Conservation (phyloP, 78 protist genomes). For the Parvularia atlantis region DNA sequence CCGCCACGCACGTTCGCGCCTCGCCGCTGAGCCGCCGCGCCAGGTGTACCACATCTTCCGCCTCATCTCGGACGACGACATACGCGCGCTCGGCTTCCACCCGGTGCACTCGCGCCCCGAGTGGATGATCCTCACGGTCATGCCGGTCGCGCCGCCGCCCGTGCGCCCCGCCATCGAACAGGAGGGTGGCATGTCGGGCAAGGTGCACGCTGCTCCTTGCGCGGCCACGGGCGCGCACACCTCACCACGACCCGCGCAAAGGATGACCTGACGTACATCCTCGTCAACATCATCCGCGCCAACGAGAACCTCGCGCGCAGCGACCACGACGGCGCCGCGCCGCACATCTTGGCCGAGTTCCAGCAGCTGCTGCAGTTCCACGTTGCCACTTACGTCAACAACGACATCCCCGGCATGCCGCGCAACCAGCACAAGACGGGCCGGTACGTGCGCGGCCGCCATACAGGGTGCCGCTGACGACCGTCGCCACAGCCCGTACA, state of each 20-base stretch:
- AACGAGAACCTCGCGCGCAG: conserved; percentile 51
- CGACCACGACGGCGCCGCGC: conserved; percentile 54
- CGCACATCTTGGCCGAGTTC: conserved; percentile 38
- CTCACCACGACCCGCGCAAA: conserved; percentile 19
- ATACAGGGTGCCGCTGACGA: too few relatives aligned
- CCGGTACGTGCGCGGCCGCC: too few relatives aligned
- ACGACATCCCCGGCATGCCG: conserved; percentile 75
- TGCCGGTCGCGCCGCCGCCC: conserved; percentile 97
- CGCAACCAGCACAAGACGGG: conserved; percentile 67
- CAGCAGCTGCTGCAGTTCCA: conserved; percentile 70
- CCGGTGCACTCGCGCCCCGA: conserved; percentile 88
- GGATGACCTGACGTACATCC: conserved; percentile 35
- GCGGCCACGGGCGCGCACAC: neutral
- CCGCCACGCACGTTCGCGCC: conserved; percentile 43
- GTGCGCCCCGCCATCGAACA: conserved; percentile 90
- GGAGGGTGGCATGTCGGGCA: conserved; percentile 37
- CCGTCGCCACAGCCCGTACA: too few relatives aligned
- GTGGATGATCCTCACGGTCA: conserved; percentile 82
- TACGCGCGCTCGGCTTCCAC: conserved; percentile 64
- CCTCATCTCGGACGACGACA: conserved; percentile 63
- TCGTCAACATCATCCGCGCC: conserved; percentile 72
- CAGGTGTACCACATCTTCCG: conserved; percentile 48
- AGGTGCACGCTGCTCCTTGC: conserved; percentile 46
- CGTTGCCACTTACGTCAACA: conserved; percentile 84
- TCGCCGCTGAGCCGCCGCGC: too few relatives aligned